Conservation (phyloP, 768 basidiomycete genomes). For the Rhizopogon vulgaris region DNA sequence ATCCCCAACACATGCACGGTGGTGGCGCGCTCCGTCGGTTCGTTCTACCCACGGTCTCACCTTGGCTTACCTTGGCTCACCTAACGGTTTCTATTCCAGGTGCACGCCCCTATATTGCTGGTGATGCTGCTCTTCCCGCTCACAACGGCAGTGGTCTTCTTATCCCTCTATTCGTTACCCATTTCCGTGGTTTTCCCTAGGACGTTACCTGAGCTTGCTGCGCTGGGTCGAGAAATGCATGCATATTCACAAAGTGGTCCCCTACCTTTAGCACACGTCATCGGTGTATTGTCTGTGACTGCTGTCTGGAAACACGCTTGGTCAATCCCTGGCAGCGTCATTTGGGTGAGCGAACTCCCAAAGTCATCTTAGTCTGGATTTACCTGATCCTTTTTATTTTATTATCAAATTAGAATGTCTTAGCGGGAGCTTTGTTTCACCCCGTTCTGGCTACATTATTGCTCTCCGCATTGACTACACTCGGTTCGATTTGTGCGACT, state of each 20-base stretch:
- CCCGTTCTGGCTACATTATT: slow-evolving; percentile 77
- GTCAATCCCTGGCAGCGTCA: slow-evolving; percentile 92
- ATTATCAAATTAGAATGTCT: slow-evolving; percentile 61
- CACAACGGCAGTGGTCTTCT: slow-evolving; percentile 49
- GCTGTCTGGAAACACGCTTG: slow-evolving; percentile 96
- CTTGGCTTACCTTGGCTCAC: neutral
- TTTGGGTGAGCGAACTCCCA: slow-evolving; percentile 56
- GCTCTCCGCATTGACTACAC: slow-evolving; percentile 77
- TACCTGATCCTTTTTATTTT: neutral
- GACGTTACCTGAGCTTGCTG: slow-evolving; percentile 68
- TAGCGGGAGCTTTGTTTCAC: slow-evolving; percentile 82
- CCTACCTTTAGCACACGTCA: slow-evolving; percentile 64
- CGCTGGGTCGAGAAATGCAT: slow-evolving; percentile 69
- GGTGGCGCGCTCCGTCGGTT: slow-evolving; percentile 30
- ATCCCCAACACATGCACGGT: slow-evolving; percentile 20
- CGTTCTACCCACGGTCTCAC: slow-evolving; percentile 11
- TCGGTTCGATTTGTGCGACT: slow-evolving; percentile 81
- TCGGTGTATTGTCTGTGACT: slow-evolving; percentile 76
- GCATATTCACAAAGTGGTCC: slow-evolving; percentile 70
- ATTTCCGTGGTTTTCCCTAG: slow-evolving; percentile 73
- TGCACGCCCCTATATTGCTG: slow-evolving; percentile 62
- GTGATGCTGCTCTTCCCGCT: slow-evolving; percentile 63
- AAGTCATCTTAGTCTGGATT: slow-evolving; percentile 4
- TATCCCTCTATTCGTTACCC: slow-evolving; percentile 50
- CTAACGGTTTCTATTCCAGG: slow-evolving; percentile 22